Conservation (phyloP, 1,284 basidiomycete genomes). For the Amylostereum chailletii region DNA sequence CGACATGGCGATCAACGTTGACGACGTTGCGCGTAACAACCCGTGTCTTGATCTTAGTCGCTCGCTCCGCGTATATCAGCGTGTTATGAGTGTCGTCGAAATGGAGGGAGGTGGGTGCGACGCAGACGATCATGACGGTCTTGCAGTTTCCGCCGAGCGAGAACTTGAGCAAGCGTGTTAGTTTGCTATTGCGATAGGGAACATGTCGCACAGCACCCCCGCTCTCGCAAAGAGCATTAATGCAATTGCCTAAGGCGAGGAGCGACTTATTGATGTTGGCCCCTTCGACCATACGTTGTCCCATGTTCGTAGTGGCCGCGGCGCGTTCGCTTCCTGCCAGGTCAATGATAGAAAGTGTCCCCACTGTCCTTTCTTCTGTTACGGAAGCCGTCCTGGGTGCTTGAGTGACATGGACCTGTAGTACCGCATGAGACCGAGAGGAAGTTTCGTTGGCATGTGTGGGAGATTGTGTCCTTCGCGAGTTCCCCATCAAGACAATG, state of each 20-base stretch:
- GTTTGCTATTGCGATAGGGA: slow-evolving; percentile 94
- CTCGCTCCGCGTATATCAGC: slow-evolving; percentile 90
- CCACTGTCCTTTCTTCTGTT: slow-evolving; percentile 76
- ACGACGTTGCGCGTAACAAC: slow-evolving; percentile 88
- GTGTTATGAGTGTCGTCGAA: slow-evolving; percentile 98
- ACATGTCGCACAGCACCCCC: slow-evolving; percentile 80
- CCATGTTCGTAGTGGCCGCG: slow-evolving; percentile 91
- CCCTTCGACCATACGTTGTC: slow-evolving; percentile 95
- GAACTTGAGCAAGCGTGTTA: slow-evolving; percentile 92
- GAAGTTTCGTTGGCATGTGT: slow-evolving; percentile 93
- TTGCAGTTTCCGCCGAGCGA: slow-evolving; percentile 96
- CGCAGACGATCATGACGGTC: slow-evolving; percentile 96
- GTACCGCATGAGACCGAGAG: slow-evolving; percentile 91
- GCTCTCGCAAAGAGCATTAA: slow-evolving; percentile 91
- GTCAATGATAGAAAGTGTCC: slow-evolving; percentile 92
- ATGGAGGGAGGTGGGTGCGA: slow-evolving; percentile 88
- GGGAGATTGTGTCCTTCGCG: slow-evolving; percentile 81
- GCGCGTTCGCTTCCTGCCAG: slow-evolving; percentile 93
- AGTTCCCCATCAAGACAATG: slow-evolving; percentile 84
- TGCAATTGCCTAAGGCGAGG: slow-evolving; percentile 91
- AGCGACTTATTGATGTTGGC: slow-evolving; percentile 98
- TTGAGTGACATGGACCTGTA: slow-evolving; percentile 88
- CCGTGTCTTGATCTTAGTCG: slow-evolving; percentile 95
- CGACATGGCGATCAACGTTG: slow-evolving; percentile 88
- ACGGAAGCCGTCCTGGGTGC: slow-evolving; percentile 75